Evolutionary conservation across 495 filamentous ascomycete genomes (phyloP).

Genomic region (Penicillium soppii): DNA sequence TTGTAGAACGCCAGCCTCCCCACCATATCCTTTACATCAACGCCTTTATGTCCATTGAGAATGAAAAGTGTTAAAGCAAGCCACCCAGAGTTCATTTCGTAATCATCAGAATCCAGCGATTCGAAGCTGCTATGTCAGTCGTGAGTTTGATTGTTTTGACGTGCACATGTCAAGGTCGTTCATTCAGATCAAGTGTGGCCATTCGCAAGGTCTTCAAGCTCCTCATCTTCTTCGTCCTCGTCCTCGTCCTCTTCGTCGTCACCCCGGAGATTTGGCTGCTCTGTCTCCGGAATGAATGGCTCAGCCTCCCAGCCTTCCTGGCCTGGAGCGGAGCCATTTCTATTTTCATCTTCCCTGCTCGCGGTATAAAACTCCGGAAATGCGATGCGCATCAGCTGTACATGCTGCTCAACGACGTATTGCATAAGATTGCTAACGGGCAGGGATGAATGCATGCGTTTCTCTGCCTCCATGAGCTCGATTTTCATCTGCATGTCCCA

Average conservation of each 20-base stretch:
- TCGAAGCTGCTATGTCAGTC: not conserved
- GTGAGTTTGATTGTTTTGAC: too few relatives aligned
- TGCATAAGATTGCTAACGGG: slow-evolving; percentile 42
- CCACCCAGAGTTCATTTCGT: not conserved
- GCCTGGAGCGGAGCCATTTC: too few relatives aligned
- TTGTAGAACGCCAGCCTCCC: not conserved
- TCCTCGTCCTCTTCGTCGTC: slow-evolving; percentile 3
- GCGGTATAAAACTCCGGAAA: slow-evolving; percentile 23
- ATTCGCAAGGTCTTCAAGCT: slow-evolving; percentile 5
- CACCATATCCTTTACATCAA: not conserved
- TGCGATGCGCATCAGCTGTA: slow-evolving; percentile 24
- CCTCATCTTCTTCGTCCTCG: slow-evolving; percentile 4
- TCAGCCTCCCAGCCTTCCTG: not conserved
- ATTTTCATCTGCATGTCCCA: slow-evolving; percentile 58
- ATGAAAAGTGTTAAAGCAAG: not conserved
- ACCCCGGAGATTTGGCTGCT: not conserved
- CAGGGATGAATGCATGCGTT: slow-evolving; percentile 37
- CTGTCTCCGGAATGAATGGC: not conserved
- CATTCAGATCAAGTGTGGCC: not conserved
- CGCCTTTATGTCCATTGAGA: not conserved
- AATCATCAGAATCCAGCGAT: not conserved
- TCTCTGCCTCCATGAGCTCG: slow-evolving; percentile 53
- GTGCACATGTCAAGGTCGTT: too few relatives aligned
- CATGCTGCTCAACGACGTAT: slow-evolving; percentile 25
- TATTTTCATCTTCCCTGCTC: slow-evolving; percentile 3